A percentile compares a stretch with the other conserved stretches of the same genome.
Evolutionary conservation across 371 early-diverging fungal genomes (phyloP).

Genomic region (Mucor irregularis): DNA sequence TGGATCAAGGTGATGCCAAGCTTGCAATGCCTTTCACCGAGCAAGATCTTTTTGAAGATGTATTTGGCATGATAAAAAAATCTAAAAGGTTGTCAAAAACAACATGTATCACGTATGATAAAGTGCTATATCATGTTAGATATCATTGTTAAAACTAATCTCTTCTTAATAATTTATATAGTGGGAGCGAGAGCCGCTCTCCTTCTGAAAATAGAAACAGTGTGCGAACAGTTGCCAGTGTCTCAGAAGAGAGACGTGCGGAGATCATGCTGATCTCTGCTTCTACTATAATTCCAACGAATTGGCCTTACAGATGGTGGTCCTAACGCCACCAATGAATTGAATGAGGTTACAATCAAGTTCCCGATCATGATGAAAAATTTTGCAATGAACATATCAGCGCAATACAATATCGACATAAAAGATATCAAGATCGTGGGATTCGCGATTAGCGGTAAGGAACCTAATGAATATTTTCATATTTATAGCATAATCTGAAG

Average conservation of each 20-base stretch:
- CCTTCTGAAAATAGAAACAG: neutral
- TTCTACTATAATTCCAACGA: neutral
- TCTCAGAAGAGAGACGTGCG: neutral
- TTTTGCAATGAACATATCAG: neutral
- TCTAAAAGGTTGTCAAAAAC: neutral
- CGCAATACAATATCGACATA: neutral
- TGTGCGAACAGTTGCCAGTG: neutral
- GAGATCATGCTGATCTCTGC: neutral
- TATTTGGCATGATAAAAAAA: neutral
- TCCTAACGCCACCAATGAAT: neutral
- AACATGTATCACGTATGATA: neutral
- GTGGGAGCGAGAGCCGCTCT: no score
- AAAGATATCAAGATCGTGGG: neutral
- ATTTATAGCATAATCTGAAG: neutral
- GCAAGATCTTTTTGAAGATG: conserved; percentile 8
- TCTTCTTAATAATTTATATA: neutral
- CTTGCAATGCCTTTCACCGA: conserved; percentile 8
- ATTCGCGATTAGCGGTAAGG: neutral
- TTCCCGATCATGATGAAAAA: neutral
- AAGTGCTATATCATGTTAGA: neutral
- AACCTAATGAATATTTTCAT: no score
- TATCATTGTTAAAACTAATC: neutral
- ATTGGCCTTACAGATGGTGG: neutral
- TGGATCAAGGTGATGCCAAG: conserved; percentile 10
- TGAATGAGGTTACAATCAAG: neutral